Conservation (phyloP, 495 filamentous ascomycete species). For the Xylaria flabelliformis region DNA sequence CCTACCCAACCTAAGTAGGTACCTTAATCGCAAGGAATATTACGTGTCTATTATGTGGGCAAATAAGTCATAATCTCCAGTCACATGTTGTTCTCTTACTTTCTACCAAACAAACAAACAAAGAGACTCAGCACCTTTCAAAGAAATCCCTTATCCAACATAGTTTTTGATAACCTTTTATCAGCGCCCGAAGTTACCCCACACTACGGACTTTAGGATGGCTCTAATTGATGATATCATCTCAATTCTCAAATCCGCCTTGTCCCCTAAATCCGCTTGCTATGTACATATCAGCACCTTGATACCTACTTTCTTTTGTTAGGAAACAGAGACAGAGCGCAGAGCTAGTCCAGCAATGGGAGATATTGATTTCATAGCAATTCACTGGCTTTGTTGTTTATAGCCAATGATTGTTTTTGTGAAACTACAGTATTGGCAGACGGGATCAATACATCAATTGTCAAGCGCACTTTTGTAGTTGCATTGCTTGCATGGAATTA, state of each 20-base stretch:
- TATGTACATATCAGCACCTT: neutral
- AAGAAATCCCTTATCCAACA: neutral
- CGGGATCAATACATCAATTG: neutral
- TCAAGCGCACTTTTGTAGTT: neutral
- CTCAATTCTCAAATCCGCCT: neutral
- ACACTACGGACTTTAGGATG: neutral
- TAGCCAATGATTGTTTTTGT: neutral
- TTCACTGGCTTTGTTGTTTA: neutral
- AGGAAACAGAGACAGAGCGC: neutral
- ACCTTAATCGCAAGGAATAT: neutral
- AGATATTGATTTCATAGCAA: neutral
- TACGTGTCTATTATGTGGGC: neutral
- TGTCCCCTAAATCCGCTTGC: neutral
- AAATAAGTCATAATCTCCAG: neutral
- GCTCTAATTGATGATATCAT: neutral
- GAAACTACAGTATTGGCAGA: neutral
- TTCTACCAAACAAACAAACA: neutral
- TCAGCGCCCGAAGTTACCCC: neutral
- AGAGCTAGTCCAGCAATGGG: neutral
- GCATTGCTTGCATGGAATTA: neutral
- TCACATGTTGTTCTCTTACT: conserved; percentile 4
- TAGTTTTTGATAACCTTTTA: neutral
- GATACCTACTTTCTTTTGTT: neutral
- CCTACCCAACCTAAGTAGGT: too few species aligned
- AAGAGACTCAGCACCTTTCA: neutral